Percentiles rank a stretch among this genome's conserved stretches.
Conservation (phyloP, 2,329 filamentous ascomycete species). For the Dendryphion nanum region DNA sequence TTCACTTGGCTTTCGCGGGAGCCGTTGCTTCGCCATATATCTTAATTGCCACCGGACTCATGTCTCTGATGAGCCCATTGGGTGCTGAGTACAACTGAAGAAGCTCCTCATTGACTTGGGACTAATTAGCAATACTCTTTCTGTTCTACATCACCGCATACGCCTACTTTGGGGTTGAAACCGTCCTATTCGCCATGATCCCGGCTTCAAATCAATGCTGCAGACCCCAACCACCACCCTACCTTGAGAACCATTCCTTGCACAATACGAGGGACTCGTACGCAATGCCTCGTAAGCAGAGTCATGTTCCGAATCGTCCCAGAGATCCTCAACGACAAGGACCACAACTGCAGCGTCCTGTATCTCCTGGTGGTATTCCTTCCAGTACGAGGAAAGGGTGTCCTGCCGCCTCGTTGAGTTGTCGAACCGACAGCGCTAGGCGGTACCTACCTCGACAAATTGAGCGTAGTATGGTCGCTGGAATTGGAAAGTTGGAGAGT, state of each 20-base stretch:
- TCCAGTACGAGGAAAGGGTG: conserved; percentile 15
- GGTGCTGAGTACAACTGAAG: not conserved
- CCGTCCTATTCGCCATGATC: conserved; percentile 15
- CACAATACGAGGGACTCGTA: conserved; percentile 6
- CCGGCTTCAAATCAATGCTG: conserved; percentile 20
- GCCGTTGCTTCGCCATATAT: conserved; percentile 18
- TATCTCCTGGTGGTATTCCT: conserved; percentile 2
- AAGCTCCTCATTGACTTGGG: conserved; percentile 6
- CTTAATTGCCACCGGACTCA: conserved; percentile 13
- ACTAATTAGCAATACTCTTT: conserved; percentile 6
- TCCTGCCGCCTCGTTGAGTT: conserved; percentile 9
- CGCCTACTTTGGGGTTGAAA: conserved; percentile 19
- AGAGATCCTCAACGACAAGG: conserved; percentile 7
- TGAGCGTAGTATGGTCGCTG: conserved; percentile 20
- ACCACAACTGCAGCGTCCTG: conserved; percentile 4
- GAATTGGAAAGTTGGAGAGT: conserved; percentile 28
- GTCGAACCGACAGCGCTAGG: not conserved
- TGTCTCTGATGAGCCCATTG: conserved; percentile 15
- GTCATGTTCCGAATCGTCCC: conserved; percentile 12
- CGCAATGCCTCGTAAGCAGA: conserved; percentile 22
- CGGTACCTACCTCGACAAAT: conserved; percentile 11
- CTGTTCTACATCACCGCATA: conserved; percentile 7
- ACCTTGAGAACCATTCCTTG: not conserved
- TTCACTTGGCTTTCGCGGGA: conserved; percentile 20
- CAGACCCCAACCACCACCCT: conserved; percentile 24